A percentile compares a stretch with the other conserved stretches of the same genome.
phyloP scores from a whole-genome alignment of 1,284 basidiomycete genomes.

The Gymnopus androsaceus region DNA sequence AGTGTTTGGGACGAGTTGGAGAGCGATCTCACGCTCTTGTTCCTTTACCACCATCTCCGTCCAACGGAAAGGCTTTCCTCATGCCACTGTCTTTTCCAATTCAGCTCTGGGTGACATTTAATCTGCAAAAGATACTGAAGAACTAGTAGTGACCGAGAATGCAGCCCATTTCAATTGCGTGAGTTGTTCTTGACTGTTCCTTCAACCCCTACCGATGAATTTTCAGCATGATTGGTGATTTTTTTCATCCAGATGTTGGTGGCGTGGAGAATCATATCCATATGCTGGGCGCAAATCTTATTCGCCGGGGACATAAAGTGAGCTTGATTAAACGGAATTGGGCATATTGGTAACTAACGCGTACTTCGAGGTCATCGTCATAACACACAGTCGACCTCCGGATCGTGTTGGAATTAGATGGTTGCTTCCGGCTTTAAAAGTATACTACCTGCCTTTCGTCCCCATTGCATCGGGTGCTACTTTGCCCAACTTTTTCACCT shows the following conservation, averaged over 20 bases:
- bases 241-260: conserved; percentile 93
- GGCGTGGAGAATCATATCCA: conserved; percentile 98
- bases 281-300: conserved; percentile 85
- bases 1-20: too few species aligned
- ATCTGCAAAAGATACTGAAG: neutral
- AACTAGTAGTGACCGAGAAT: conserved; percentile 22
- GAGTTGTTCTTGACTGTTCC: conserved; percentile 20
- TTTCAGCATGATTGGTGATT: conserved; percentile 91
- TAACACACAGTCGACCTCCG: conserved; percentile 89
- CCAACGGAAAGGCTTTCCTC: too few species aligned
- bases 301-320: conserved; percentile 86
- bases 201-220: conserved; percentile 2
- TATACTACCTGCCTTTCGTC: conserved; percentile 91
- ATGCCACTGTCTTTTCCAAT: neutral
- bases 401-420: conserved; percentile 88
- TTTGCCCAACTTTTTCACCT: conserved; percentile 91
- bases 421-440: conserved; percentile 84
- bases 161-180: conserved; percentile 44
- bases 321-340: conserved; percentile 5
- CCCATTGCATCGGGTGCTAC: conserved; percentile 91
- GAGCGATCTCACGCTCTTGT: too few species aligned
- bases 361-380: conserved; percentile 79
- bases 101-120: neutral
- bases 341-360: neutral
- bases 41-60: too few species aligned